Conservation (phyloP, 768 basidiomycete species). For the Pisolithus microcarpus region DNA sequence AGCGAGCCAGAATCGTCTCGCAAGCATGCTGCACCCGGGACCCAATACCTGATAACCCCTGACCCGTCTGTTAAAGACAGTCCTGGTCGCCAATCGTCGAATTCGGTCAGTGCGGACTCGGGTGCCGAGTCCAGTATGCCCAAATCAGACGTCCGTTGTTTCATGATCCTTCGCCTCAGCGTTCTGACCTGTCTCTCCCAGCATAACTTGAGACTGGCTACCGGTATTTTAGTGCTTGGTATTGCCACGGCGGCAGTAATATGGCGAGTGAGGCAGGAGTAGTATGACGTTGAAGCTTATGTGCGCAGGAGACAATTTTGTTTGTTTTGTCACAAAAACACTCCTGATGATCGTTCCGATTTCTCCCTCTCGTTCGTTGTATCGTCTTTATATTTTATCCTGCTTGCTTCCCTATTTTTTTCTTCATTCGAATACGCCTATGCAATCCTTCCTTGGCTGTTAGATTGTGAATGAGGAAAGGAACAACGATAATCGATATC, state of each 20-base stretch:
- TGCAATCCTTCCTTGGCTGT: conserved; percentile 10
- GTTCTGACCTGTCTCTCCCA: conserved; percentile 21
- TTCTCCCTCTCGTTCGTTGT: conserved; percentile 1
- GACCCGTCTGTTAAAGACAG: conserved; percentile 26
- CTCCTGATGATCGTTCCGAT: conserved; percentile 11
- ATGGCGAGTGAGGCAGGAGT: conserved; percentile 56
- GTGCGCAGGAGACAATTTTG: conserved; percentile 7
- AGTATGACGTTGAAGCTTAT: conserved; percentile 2
- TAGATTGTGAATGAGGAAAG: conserved; percentile 9
- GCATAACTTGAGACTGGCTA: conserved; percentile 32
- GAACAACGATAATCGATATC: neutral
- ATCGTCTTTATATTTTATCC: conserved; percentile 21
- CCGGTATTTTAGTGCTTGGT: conserved; percentile 59
- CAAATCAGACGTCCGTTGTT: conserved; percentile 22
- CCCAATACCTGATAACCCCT: conserved; percentile 25
- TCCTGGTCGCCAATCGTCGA: conserved; percentile 15
- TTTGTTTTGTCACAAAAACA: conserved; percentile 6
- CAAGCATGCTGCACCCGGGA: conserved; percentile 11
- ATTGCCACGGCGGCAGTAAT: conserved; percentile 67
- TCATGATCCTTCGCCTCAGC: conserved; percentile 8
- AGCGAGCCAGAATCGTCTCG: conserved; percentile 24
- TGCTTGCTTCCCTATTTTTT: conserved; percentile 6
- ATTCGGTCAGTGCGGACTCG: conserved; percentile 8
- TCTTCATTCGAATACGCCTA: conserved; percentile 22
- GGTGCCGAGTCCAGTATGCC: conserved; percentile 14